phyloP scores from a whole-genome alignment of 805 yeast genomes.

The Hanseniaspora lindneri region DNA sequence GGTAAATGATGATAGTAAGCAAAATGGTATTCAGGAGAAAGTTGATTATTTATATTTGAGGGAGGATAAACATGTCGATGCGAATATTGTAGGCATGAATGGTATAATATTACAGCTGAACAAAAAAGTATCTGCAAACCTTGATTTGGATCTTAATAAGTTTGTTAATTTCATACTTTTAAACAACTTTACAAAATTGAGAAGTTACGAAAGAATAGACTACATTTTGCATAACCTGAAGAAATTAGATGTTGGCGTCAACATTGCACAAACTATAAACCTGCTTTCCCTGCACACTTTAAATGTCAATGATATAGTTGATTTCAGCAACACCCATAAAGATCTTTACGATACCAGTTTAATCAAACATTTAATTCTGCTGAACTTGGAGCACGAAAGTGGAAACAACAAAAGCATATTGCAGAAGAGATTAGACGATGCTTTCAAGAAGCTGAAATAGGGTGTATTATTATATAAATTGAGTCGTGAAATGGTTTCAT shows the following conservation, averaged over 20 bases:
- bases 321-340: slow-evolving; percentile 1
- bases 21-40: not conserved
- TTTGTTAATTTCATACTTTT: slow-evolving; percentile 2
- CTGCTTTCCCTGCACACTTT: not conserved
- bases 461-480: no score
- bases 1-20: not conserved
- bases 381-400: slow-evolving; percentile 10
- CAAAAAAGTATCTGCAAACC: not conserved
- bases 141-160: not conserved
- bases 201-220: not conserved
- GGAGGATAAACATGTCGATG: slow-evolving; percentile 5
- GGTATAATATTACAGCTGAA: not conserved
- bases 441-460: slow-evolving; percentile 1
- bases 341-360: not conserved
- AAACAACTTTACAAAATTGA: slow-evolving; percentile 1
- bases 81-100: slow-evolving; percentile 2
- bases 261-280: not conserved
- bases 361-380: slow-evolving; percentile 6
- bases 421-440: slow-evolving; percentile 6
- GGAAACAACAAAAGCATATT: slow-evolving; percentile 6
- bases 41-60: slow-evolving; percentile 9
- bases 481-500: not conserved
- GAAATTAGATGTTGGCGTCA: not conserved
- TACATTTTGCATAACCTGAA: slow-evolving; percentile 3
- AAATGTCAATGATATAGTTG: slow-evolving; percentile 11